Evolutionary conservation across 768 basidiomycete genomes (phyloP).

Genomic region (Royoungia palumana): DNA sequence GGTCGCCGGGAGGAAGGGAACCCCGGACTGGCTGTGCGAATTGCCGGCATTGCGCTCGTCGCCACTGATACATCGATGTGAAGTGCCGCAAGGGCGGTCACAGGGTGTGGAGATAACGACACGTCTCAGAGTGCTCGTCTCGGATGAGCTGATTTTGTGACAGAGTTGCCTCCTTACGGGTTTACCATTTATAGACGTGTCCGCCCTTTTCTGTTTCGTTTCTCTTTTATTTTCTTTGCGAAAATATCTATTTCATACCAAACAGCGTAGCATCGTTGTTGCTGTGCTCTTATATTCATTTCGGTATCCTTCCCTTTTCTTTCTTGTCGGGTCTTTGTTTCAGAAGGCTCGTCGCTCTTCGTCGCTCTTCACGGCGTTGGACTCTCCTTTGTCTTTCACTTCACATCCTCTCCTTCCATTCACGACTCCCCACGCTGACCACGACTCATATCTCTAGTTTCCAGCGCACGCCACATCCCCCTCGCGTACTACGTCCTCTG

Average conservation of each 20-base stretch:
- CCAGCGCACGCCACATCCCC: conserved; percentile 30
- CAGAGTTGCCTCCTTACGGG: conserved; percentile 1
- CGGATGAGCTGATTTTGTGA: conserved; percentile 28
- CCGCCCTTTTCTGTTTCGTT: conserved; percentile 2
- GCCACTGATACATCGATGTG: conserved; percentile 14
- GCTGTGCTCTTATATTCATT: conserved; percentile 36
- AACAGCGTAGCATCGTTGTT: conserved; percentile 16
- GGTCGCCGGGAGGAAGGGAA: background rate
- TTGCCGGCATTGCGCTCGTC: conserved; percentile 19
- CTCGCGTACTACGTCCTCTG: conserved; percentile 31
- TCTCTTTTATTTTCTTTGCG: conserved; percentile 8
- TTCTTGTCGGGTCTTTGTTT: conserved; percentile 26
- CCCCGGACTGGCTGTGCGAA: conserved; percentile 9
- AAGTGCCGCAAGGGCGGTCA: conserved; percentile 8
- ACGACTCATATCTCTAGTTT: conserved; percentile 34
- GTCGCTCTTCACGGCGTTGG: conserved; percentile 24
- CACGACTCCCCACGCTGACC: conserved; percentile 39
- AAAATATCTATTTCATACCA: conserved; percentile 10
- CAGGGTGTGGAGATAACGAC: conserved; percentile 20
- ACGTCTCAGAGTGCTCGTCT: conserved; percentile 22
- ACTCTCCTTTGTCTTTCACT: conserved; percentile 17
- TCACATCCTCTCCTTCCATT: conserved; percentile 23
- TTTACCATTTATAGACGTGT: conserved; percentile 20
- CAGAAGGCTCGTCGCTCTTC: conserved; percentile 21
- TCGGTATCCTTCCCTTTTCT: conserved; percentile 19